Base-by-base conservation (phyloP, 257 asterid genomes). In the Lavandula angustifolia region DNA sequence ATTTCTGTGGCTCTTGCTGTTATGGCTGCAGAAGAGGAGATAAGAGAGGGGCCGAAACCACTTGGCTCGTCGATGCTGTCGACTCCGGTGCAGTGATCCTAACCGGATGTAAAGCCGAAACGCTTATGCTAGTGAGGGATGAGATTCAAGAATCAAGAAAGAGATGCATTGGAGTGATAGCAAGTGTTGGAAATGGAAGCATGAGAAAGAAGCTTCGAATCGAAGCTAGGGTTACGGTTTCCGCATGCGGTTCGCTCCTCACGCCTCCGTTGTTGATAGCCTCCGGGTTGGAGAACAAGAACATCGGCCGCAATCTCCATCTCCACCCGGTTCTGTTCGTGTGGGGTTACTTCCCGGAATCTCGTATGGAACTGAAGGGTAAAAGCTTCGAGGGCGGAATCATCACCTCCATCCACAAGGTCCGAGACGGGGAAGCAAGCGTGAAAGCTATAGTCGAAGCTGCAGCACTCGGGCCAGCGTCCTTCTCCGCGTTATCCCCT, bases 61-160 rank as follows among this genome's bases (percentile, higher is more conserved):
- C 98, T 5, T 92, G 95, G 92, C 86, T 92, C 0, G 94, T 87
- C 3, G 97, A 92, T 59, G 98, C 98, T 12, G 97, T 92, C 7
- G 18, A 73, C 6, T 69, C 83, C 3, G 89, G 91, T 3, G 95
- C 97, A 0, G 86, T 92, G 5, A 84, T 92, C 71, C 47, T 92
- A 64, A 58, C 96, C 0, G 94, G 97, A 50, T 89, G 94, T 27
- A 79, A 76, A 66, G 98, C 89, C 1, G 88, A 92, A 42, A 78
- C 29, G 46, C 71, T 89, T 67, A 53, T 89, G 0, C 54, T 92
- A 4, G 83, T 52, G 61, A 68, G 71, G 17, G 76, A 40, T 6
- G 7, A 54, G 4, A 16, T 66, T 6, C 80, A 38, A 18, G 54
- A 72, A 14, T 1, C n/a, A 18, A 72, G 78, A 69, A 86, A 78